Percentiles rank a stretch among this genome's conserved stretches.
Evolutionary conservation across 1,284 basidiomycete genomes (phyloP).

Genomic region (Tremellales sp.): DNA sequence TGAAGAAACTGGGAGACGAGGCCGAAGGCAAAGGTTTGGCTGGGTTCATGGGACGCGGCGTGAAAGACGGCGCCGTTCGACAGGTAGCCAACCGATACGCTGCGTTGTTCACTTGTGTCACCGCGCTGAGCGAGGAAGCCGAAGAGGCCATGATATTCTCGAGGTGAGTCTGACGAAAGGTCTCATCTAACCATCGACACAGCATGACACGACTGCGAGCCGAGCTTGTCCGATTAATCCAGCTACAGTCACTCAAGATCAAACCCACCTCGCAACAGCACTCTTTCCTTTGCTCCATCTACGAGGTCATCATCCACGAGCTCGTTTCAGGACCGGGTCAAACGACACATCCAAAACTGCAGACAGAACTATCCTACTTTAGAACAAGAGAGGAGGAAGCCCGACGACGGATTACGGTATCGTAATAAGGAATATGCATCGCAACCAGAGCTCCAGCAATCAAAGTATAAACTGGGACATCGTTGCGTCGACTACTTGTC

Average conservation of each 20-base stretch:
- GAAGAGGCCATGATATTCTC: conserved; percentile 93
- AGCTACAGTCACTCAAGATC: conserved; percentile 65
- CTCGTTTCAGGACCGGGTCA: conserved; percentile 57
- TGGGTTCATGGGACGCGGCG: conserved; percentile 56
- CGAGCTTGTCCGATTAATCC: conserved; percentile 76
- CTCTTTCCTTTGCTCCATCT: conserved; percentile 67
- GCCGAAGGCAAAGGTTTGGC: conserved; percentile 51
- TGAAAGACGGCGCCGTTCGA: conserved; percentile 65
- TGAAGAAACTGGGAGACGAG: conserved; percentile 75
- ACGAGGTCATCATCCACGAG: conserved; percentile 70
- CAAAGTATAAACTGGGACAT: not conserved
- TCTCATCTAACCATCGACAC: not conserved
- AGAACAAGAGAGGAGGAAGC: conserved; percentile 59
- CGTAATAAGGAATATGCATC: conserved; percentile 1
- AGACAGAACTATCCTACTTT: conserved; percentile 60
- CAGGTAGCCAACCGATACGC: conserved; percentile 64
- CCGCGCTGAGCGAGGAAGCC: conserved; percentile 70
- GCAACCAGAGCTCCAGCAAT: not conserved
- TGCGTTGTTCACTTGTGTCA: conserved; percentile 70
- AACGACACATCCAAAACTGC: conserved; percentile 57
- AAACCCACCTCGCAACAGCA: conserved; percentile 57
- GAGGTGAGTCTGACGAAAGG: conserved; percentile 56
- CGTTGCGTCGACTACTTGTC: conserved; percentile 6
- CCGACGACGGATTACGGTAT: conserved; percentile 49
- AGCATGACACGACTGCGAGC: conserved; percentile 81